A percentile compares a stretch with the other conserved stretches of the same genome.
phyloP scores from a whole-genome alignment of 306 rosid genomes.

The Quercus cerris region DNA sequence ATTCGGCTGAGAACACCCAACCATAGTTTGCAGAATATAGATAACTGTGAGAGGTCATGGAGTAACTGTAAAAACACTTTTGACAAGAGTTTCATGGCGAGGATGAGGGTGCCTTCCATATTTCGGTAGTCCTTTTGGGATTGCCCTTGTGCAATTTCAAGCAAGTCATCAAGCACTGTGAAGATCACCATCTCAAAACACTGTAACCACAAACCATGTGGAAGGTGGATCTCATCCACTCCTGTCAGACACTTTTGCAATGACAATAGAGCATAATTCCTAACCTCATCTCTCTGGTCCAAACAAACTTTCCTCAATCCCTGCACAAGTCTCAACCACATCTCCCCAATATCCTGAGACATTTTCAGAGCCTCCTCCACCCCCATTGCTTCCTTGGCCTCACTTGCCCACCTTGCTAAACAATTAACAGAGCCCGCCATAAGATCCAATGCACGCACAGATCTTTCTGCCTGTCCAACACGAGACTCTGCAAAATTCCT shows the following conservation, averaged over 20 bases:
- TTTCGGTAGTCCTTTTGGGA: conserved; percentile 86
- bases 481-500: conserved; percentile 99
- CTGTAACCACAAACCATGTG: conserved; percentile 62
- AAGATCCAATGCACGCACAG: conserved; percentile 80
- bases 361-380: conserved; percentile 69
- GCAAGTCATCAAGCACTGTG: conserved; percentile 92
- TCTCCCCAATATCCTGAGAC: conserved; percentile 86
- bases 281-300: conserved; percentile 98
- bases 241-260: conserved; percentile 85
- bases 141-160: conserved; percentile 90
- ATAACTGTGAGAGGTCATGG: conserved; percentile 62
- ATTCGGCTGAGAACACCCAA: conserved; percentile 85
- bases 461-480: conserved; percentile 86
- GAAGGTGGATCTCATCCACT: conserved; percentile 63
- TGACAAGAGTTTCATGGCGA: conserved; percentile 86
- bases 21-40: conserved; percentile 97
- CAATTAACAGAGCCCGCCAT: conserved; percentile 86
- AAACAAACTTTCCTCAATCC: conserved; percentile 88
- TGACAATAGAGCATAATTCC: conserved; percentile 77
- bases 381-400: conserved; percentile 61
- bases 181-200: conserved; percentile 90
- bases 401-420: conserved; percentile 66
- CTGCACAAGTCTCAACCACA: conserved; percentile 95
- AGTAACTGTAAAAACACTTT: conserved; percentile 80
- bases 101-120: conserved; percentile 94